These are phyloP conservation scores for Chrysanthemum seticuspe DNA, from an alignment of 129 eudicot species.

Conservation along the genomic window DNA sequence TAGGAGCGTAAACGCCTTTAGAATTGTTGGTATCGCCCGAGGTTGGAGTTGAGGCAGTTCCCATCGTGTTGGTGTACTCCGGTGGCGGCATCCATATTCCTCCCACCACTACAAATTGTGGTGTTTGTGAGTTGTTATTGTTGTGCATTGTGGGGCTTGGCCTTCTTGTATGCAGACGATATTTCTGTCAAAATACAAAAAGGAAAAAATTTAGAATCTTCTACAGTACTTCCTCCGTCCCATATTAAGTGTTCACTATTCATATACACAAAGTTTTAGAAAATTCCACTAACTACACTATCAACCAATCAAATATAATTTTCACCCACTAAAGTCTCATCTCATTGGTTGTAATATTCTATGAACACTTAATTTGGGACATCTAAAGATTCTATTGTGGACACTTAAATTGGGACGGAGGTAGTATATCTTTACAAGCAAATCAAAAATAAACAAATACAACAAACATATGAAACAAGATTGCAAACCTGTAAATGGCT, in stretches of 20 bases:
- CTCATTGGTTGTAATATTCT: too few relatives aligned
- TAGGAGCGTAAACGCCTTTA: slow-evolving; percentile 63
- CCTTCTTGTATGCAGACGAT: slow-evolving; percentile 85
- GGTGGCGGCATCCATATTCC: slow-evolving; percentile 99
- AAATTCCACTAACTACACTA: too few relatives aligned
- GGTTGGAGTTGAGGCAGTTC: slow-evolving; percentile 30
- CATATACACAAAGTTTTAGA: too few relatives aligned
- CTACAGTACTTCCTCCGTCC: too few relatives aligned
- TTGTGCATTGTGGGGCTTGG: slow-evolving; percentile 60
- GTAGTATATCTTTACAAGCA: not conserved
- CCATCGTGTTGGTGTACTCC: slow-evolving; percentile 43
- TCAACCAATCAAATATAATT: too few relatives aligned
- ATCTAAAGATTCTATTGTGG: too few relatives aligned
- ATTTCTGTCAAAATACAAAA: slow-evolving; percentile 51
- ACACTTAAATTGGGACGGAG: too few relatives aligned
- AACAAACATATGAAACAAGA: not conserved
- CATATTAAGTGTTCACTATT: too few relatives aligned
- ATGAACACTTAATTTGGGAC: too few relatives aligned
- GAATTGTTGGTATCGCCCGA: slow-evolving; percentile 51
- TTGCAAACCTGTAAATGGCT: slow-evolving; percentile 94
- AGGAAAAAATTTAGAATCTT: not conserved
- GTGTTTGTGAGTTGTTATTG: slow-evolving; percentile 57
- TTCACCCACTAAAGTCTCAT: too few relatives aligned
- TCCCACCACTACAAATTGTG: slow-evolving; percentile 95
- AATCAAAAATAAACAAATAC: not conserved